Evolutionary conservation across 768 basidiomycete species (phyloP).

Genomic region (Phylloporus sp.): DNA sequence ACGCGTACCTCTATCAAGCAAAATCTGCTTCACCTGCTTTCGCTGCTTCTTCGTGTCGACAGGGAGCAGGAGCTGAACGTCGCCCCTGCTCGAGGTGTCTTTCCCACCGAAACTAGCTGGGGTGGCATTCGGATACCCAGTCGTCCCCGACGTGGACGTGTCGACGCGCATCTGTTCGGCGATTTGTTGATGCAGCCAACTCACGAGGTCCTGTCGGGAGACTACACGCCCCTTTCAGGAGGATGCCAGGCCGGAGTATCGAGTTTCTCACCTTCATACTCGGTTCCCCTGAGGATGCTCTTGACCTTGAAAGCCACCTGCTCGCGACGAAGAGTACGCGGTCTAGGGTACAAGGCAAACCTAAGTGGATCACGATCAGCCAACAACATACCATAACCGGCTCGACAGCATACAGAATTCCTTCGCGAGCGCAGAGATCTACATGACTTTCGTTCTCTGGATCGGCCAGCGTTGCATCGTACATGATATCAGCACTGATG

Average conservation of each 20-base stretch:
- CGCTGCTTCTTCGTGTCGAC: conserved; percentile 69
- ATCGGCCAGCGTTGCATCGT: conserved; percentile 65
- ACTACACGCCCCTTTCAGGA: conserved; percentile 36
- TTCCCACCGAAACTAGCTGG: conserved; percentile 31
- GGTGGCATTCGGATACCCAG: conserved; percentile 37
- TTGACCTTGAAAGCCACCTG: conserved; percentile 76
- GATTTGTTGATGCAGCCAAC: conserved; percentile 73
- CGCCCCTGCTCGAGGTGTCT: conserved; percentile 33
- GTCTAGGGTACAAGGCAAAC: conserved; percentile 48
- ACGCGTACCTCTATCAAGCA: conserved; percentile 58
- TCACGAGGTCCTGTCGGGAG: conserved; percentile 63
- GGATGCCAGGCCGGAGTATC: not conserved
- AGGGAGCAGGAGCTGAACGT: conserved; percentile 63
- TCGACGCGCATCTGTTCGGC: conserved; percentile 77
- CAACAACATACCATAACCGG: not conserved
- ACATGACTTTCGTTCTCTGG: conserved; percentile 59
- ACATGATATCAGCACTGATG: conserved; percentile 86
- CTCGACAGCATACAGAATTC: conserved; percentile 60
- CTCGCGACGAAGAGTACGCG: conserved; percentile 52
- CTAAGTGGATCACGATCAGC: conserved; percentile 46
- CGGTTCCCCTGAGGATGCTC: conserved; percentile 73
- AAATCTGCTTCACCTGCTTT: conserved; percentile 65
- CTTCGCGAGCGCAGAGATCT: conserved; percentile 71
- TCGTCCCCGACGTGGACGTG: conserved; percentile 55
- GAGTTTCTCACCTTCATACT: conserved; percentile 56